A percentile compares a stretch with the other conserved stretches of the same genome.
These are phyloP conservation scores for Mycena olivaceomarginata DNA, from an alignment of 768 basidiomycete genomes.

Conservation along the genomic window DNA sequence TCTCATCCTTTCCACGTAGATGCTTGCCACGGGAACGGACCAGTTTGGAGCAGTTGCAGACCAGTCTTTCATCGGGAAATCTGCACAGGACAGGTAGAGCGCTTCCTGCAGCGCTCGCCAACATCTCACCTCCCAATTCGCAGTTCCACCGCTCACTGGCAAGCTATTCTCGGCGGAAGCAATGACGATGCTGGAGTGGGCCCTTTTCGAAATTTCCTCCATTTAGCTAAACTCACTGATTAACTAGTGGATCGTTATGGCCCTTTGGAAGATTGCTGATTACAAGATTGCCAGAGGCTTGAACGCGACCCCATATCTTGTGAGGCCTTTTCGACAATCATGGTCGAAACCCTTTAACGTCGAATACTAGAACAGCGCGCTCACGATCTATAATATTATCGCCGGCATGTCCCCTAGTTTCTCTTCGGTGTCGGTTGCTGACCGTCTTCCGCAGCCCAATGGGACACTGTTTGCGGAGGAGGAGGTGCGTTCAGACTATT, in stretches of 20 bases:
- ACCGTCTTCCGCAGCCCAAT: conserved; percentile 56
- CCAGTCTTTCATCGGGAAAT: conserved; percentile 65
- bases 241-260: conserved; percentile 72
- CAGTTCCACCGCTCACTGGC: conserved; percentile 61
- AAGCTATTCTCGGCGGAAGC: conserved; percentile 63
- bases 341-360: conserved; percentile 1
- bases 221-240: background rate
- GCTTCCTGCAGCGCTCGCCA: too few species aligned
- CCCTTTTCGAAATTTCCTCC: background rate
- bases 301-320: conserved; percentile 53
- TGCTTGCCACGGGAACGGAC: conserved; percentile 68
- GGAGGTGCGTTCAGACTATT: conserved; percentile 59
- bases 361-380: conserved; percentile 64
- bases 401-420: conserved; percentile 30
- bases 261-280: conserved; percentile 75
- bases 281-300: conserved; percentile 66
- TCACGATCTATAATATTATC: conserved; percentile 70
- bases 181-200: conserved; percentile 73
- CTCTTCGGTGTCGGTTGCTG: background rate
- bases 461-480: conserved; percentile 71
- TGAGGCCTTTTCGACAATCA: conserved; percentile 42
- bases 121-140: too few species aligned
- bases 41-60: conserved; percentile 64
- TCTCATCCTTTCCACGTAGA: conserved; percentile 43
- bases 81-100: conserved; percentile 57